Evolutionary conservation across 305 asterid genomes (phyloP), one percentile per base, ranked within the genome.

Genomic region (Euphrasia arctica): DNA sequence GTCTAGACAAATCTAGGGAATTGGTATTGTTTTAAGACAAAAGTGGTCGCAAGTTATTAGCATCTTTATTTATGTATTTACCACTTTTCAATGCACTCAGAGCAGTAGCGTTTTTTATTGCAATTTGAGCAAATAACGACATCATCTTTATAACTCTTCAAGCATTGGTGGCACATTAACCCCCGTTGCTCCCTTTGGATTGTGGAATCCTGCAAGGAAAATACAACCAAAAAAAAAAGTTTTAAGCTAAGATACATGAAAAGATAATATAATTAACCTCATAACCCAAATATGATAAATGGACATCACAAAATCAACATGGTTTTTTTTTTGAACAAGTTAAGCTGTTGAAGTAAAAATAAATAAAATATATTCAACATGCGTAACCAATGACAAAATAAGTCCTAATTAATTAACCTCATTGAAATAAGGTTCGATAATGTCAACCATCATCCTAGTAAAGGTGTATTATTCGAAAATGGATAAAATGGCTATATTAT

Each of bases 121-220:
- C 96, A 89, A 54, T 75, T 83, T 55, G 81, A 79, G 79, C 96
- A 89, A 67, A 66, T 22, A 69, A 78, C 68, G 52, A 82, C 54
- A 42, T 60, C 75, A 57, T 12, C 67, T 73, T 73, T 80, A 67
- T 68, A 49, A 25, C 72, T 68, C 64, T 64, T 82, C 71, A 65
- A 45, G 83, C 96, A 89, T 68, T 89, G 96, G 66, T 89, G 96
- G 73, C 96, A 88, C 71, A 39, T 1, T 8, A 74, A 47, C 48
- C 62, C 72, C 70, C 50, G 25, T 57, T 64, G 63, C 57, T 49
- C 61, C 72, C 31, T 18, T 25, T 62, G 61, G 28, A 61, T 67
- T 43, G 49, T 64, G 41, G 58, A 51, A 32, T 62, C 55, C 22
- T 63, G 70, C 34, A n/a, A 39, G 22, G 64, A 68, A 55, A 62